Base-by-base conservation (phyloP, 2,329 filamentous ascomycete species). In the Septoria petroselini region DNA sequence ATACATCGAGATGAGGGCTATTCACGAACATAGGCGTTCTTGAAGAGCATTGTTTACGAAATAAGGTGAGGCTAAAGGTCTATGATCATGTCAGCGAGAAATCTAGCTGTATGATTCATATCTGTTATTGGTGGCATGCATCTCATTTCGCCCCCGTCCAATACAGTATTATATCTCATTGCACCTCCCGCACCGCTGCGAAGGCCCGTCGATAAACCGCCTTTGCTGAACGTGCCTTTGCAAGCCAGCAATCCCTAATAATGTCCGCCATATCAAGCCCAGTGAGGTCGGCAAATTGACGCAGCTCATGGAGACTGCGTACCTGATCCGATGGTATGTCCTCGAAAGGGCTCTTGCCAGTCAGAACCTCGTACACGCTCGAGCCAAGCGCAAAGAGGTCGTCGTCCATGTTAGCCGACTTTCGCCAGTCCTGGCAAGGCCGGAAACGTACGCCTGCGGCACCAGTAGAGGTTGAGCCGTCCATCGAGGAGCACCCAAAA, bases 381-480 rank as follows among this genome's bases (percentile, higher is more conserved):
- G 44, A 48, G 11, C 44, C 44, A 39, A 29, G 25, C 31, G 44
- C 44, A 27, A 49, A 49, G 27, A 49, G 14, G 15, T 49, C 46
- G 30, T 42, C 31, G 3, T 35, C 37, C n/a, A 34, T 12, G 19
- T 12, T 49, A 15, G 29, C 19, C 14, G 46, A 37, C 17, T 40
- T 40, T 27, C 41, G 25, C 41, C 41, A 44, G 34, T 44, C 14
- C 29, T 34, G 25, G 41, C 25, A 44, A 19, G 44, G 44, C 14
- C 23, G 19, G 29, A 48, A 48, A 18, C 44, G 33, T 14, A 40
- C 44, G 34, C 44, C 15, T 41, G 31, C 44, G 34, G 35, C 29
- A 48, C 44, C 37, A 33, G 44, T 39, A 7, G 41, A 29, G 4
- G 6, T 23, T 4, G 44, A 14, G 11, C 37, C 44, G 25, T 38